Percentiles rank a stretch among this genome's conserved stretches.
phyloP scores from a whole-genome alignment of 2,329 filamentous ascomycete species.

The Penicillium corylophilum region DNA sequence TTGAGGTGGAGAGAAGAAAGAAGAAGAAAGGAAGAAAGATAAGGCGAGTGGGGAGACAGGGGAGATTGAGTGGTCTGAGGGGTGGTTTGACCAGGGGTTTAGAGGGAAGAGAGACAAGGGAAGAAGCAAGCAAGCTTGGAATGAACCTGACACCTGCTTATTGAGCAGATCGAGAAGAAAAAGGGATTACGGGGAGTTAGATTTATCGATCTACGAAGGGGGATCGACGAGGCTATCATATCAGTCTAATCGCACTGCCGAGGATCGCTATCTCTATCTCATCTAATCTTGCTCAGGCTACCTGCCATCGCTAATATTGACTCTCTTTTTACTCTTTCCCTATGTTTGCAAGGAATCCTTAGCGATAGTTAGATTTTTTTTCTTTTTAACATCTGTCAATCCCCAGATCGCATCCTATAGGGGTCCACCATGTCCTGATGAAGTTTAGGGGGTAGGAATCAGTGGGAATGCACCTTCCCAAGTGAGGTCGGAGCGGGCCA shows the following conservation, averaged over 20 bases:
- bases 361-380: background rate
- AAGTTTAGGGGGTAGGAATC: constrained; percentile 24
- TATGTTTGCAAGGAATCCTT: constrained; percentile 4
- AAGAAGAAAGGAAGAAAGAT: constrained; percentile 3
- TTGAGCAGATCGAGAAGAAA: constrained; percentile 3
- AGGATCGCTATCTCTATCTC: constrained; percentile 23
- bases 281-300: constrained; percentile 20
- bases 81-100: background rate
- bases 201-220: constrained; percentile 29
- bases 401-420: constrained; percentile 29
- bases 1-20: constrained; percentile 1
- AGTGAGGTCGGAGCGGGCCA: constrained; percentile 16
- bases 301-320: background rate
- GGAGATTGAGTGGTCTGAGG: constrained; percentile 7
- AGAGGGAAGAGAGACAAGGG: background rate
- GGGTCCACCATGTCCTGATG: constrained; percentile 30
- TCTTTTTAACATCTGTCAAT: constrained; percentile 6
- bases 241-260: constrained; percentile 22
- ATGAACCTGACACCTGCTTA: constrained; percentile 10
- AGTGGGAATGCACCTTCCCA: constrained; percentile 24
- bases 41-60: constrained; percentile 1
- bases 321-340: background rate
- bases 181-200: constrained; percentile 16
- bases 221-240: constrained; percentile 28
- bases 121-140: constrained; percentile 1